These are phyloP conservation scores for Penicillium silybi DNA, from an alignment of 495 filamentous ascomycete genomes.

Conservation along the genomic window DNA sequence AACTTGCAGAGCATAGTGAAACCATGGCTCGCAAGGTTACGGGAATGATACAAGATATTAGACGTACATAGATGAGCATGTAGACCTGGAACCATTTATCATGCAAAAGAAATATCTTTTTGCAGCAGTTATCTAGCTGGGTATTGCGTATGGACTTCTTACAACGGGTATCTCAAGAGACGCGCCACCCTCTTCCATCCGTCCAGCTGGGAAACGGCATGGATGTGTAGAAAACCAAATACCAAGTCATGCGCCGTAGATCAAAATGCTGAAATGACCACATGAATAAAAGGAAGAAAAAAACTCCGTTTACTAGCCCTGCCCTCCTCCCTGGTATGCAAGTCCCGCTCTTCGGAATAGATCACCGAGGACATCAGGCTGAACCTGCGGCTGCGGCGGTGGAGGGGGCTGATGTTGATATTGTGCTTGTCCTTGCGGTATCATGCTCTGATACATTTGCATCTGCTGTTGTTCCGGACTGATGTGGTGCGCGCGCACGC, in stretches of 20 bases:
- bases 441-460: not conserved
- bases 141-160: not conserved
- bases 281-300: not conserved
- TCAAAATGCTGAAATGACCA: constrained; percentile 1
- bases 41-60: constrained; percentile 57
- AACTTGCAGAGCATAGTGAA: constrained; percentile 53
- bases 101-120: not conserved
- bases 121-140: not conserved
- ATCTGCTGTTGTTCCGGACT: constrained; percentile 13
- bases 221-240: constrained; percentile 6
- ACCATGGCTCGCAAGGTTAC: constrained; percentile 63
- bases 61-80: not conserved
- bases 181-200: constrained; percentile 12
- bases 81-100: not conserved
- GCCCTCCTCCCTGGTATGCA: constrained; percentile 27
- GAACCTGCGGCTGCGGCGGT: constrained; percentile 14
- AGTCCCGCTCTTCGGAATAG: constrained; percentile 42
- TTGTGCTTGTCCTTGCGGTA: not conserved
- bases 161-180: constrained; percentile 32
- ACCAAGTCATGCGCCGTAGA: constrained; percentile 14
- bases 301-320: constrained; percentile 7
- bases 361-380: constrained; percentile 38
- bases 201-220: constrained; percentile 1
- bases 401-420: constrained; percentile 8
- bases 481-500: constrained; percentile 42